These are phyloP conservation scores for Dactylellina leptospora DNA, from an alignment of 2,329 filamentous ascomycete species.

Conservation along the genomic window DNA sequence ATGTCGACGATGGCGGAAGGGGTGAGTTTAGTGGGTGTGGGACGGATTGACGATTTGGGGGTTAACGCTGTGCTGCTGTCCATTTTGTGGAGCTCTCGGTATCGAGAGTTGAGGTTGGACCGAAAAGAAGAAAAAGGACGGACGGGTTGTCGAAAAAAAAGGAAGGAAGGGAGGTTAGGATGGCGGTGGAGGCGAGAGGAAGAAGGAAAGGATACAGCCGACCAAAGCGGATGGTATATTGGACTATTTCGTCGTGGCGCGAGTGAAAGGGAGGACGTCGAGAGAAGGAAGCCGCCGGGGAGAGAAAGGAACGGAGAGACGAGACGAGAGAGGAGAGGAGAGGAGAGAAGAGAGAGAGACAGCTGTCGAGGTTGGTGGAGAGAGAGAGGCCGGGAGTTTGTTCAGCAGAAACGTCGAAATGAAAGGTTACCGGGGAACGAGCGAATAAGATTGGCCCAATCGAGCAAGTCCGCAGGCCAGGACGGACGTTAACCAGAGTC, in stretches of 20 bases:
- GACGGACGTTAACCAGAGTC: too few species aligned
- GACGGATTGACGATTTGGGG: slow-evolving; percentile 52
- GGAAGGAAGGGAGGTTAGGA: not conserved
- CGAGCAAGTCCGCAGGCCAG: slow-evolving; percentile 27
- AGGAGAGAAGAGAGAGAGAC: slow-evolving; percentile 4
- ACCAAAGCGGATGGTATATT: slow-evolving; percentile 36
- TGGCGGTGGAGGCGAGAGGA: too few species aligned
- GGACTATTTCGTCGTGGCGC: too few species aligned
- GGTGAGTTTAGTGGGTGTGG: slow-evolving; percentile 44
- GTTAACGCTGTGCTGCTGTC: slow-evolving; percentile 53
- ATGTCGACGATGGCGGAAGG: slow-evolving; percentile 57
- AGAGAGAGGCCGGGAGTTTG: slow-evolving; percentile 52
- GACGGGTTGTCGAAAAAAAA: not conserved
- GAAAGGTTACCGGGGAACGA: slow-evolving; percentile 50
- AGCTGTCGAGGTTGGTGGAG: too few species aligned
- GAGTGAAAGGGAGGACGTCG: slow-evolving; percentile 7
- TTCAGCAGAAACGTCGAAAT: slow-evolving; percentile 37
- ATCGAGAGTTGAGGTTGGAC: not conserved
- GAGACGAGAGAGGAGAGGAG: not conserved
- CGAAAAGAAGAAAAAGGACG: slow-evolving; percentile 5
- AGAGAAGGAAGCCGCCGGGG: slow-evolving; percentile 28
- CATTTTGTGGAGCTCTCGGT: slow-evolving; percentile 15
- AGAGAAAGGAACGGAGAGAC: slow-evolving; percentile 29
- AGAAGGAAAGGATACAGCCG: slow-evolving; percentile 33
- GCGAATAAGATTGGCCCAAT: slow-evolving; percentile 53